Percentiles rank a stretch among this genome's conserved stretches.
Conservation (phyloP, 2,329 filamentous ascomycete species). For the Penicillium corylophilum region DNA sequence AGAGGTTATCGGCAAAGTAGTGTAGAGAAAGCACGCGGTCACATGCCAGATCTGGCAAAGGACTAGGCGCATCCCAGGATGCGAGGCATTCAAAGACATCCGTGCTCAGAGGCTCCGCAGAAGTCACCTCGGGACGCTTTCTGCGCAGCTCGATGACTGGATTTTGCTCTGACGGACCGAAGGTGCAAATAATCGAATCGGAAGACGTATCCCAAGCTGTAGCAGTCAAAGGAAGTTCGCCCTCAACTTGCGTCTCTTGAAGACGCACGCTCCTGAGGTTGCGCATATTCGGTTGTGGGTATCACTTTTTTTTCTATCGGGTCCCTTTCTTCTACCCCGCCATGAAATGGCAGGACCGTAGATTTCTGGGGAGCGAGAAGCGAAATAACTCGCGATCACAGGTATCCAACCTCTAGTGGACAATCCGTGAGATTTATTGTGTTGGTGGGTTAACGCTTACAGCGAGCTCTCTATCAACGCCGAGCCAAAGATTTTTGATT, state of each 20-base stretch:
- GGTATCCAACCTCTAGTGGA: background rate
- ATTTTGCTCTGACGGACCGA: conserved; percentile 72
- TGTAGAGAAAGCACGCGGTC: conserved; percentile 79
- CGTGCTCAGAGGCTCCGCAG: conserved; percentile 42
- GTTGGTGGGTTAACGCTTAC: conserved; percentile 14
- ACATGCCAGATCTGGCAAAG: conserved; percentile 69
- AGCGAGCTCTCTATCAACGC: conserved; percentile 27
- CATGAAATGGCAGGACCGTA: conserved; percentile 28
- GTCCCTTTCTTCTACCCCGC: conserved; percentile 32
- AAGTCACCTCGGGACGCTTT: conserved; percentile 36
- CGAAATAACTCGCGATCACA: background rate
- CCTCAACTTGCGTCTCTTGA: conserved; percentile 61
- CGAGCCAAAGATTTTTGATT: conserved; percentile 40
- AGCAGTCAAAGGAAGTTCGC: conserved; percentile 66
- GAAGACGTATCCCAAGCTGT: conserved; percentile 81
- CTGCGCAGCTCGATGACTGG: conserved; percentile 71
- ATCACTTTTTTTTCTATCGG: conserved; percentile 22
- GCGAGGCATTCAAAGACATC: conserved; percentile 59
- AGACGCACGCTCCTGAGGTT: conserved; percentile 80
- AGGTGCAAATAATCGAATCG: conserved; percentile 76
- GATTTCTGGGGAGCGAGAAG: background rate
- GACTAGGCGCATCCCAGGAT: conserved; percentile 85
- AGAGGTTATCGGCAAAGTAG: conserved; percentile 77
- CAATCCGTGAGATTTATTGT: background rate
- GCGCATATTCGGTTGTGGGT: conserved; percentile 62